A percentile compares a stretch with the other conserved stretches of the same genome.
Evolutionary conservation across 2,329 filamentous ascomycete genomes (phyloP).

Genomic region (Trichoderma breve): DNA sequence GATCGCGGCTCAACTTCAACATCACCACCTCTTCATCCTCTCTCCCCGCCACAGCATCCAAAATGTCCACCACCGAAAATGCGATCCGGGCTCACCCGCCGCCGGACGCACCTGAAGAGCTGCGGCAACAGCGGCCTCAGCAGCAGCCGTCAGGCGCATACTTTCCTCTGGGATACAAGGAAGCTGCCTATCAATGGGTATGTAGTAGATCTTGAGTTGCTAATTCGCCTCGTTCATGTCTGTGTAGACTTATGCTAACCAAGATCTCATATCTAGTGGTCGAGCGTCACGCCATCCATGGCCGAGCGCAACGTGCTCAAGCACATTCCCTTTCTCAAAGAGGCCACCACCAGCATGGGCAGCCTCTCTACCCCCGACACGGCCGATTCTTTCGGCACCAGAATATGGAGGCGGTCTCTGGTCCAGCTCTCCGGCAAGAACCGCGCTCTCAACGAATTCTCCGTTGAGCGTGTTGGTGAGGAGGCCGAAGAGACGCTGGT

Average conservation of each 20-base stretch:
- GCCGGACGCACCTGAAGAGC: conserved; percentile 23
- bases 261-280: conserved; percentile 61
- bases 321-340: conserved; percentile 77
- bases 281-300: conserved; percentile 72
- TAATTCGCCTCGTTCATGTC: neutral
- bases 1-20: conserved; percentile 41
- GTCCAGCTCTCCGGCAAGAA: conserved; percentile 82
- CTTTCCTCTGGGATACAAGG: conserved; percentile 89
- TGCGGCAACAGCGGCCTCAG: conserved; percentile 29
- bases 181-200: conserved; percentile 89
- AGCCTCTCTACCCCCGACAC: conserved; percentile 42
- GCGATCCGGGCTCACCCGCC: conserved; percentile 26
- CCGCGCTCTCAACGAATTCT: conserved; percentile 88
- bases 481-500: conserved; percentile 81
- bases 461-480: conserved; percentile 79
- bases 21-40: conserved; percentile 18
- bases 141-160: conserved; percentile 40
- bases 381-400: conserved; percentile 76
- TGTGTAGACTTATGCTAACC: neutral
- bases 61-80: conserved; percentile 37
- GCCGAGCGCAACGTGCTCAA: conserved; percentile 88
- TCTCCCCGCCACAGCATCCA: conserved; percentile 23
- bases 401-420: conserved; percentile 82
- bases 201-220: conserved; percentile 32
- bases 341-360: conserved; percentile 67